phyloP scores from a whole-genome alignment of 148 eudicot genomes.

The Persicaria maculosa region DNA sequence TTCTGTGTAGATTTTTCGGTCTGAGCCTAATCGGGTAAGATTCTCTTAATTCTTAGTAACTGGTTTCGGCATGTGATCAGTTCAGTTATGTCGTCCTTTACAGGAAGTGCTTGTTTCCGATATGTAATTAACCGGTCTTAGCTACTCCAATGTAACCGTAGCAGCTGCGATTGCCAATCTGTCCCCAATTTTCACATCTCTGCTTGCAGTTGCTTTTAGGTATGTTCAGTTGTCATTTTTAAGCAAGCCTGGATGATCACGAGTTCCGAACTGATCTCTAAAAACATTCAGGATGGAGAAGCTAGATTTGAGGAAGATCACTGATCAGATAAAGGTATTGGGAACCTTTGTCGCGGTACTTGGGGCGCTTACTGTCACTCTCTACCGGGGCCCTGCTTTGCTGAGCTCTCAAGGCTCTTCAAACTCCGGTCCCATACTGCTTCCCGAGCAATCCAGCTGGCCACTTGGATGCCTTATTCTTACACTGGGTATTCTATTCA shows the following conservation, averaged over 20 bases:
- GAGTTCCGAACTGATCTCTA: background rate
- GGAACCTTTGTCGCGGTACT: background rate
- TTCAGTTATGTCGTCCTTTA: background rate
- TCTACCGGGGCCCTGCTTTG: background rate
- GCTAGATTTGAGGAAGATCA: background rate
- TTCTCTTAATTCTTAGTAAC: no score
- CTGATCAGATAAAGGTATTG: background rate
- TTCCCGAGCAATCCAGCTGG: background rate
- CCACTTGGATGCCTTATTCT: background rate
- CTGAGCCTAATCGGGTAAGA: constrained; percentile 6
- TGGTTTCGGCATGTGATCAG: background rate
- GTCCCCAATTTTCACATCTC: background rate
- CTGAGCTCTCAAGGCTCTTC: constrained; percentile 14
- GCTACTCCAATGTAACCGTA: background rate
- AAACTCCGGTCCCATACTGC: background rate
- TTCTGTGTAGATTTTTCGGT: background rate
- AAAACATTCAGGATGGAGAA: background rate
- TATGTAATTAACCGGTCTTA: background rate
- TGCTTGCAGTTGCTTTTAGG: background rate
- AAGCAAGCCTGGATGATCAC: background rate
- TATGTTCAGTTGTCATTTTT: background rate
- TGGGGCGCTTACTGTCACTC: background rate
- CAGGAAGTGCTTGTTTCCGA: constrained; percentile 7
- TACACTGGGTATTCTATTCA: background rate
- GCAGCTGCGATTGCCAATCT: background rate